Evolutionary conservation across 176 grass and related monocot species (phyloP).

Genomic region (Zoysia japonica): DNA sequence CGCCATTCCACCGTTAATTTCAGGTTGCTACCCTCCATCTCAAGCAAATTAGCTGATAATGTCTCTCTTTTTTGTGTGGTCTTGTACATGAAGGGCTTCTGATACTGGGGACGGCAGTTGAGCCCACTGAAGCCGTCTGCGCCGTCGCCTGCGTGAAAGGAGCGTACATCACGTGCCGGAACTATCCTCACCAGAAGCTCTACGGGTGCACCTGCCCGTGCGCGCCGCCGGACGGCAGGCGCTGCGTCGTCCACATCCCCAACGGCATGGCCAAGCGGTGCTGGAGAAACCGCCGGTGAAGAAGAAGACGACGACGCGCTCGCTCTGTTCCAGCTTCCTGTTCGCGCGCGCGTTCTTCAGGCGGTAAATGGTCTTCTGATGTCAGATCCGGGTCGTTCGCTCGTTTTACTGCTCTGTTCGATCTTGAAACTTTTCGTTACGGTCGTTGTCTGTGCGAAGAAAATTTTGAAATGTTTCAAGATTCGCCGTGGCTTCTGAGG

Average conservation of each 20-base stretch:
- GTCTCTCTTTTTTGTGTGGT: background rate
- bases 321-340: background rate
- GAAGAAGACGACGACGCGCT: background rate
- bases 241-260: conserved; percentile 34
- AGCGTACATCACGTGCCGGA: background rate
- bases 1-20: background rate
- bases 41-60: background rate
- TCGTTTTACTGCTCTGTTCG: background rate
- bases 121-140: conserved; percentile 33
- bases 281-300: background rate
- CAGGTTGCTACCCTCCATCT: background rate
- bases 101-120: background rate
- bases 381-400: too few species aligned
- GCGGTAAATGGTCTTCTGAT: background rate
- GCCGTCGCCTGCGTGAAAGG: background rate
- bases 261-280: background rate
- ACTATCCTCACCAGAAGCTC: conserved; percentile 15
- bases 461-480: background rate
- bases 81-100: conserved; percentile 2
- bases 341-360: background rate
- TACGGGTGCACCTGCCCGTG: conserved; percentile 29
- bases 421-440: background rate
- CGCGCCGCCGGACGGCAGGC: conserved; percentile 16
- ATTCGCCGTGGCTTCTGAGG: background rate
- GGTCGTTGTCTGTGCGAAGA: background rate